These are phyloP conservation scores for Neofusicoccum cordaticola DNA, from an alignment of 2,329 filamentous ascomycete genomes.

Conservation along the genomic window DNA sequence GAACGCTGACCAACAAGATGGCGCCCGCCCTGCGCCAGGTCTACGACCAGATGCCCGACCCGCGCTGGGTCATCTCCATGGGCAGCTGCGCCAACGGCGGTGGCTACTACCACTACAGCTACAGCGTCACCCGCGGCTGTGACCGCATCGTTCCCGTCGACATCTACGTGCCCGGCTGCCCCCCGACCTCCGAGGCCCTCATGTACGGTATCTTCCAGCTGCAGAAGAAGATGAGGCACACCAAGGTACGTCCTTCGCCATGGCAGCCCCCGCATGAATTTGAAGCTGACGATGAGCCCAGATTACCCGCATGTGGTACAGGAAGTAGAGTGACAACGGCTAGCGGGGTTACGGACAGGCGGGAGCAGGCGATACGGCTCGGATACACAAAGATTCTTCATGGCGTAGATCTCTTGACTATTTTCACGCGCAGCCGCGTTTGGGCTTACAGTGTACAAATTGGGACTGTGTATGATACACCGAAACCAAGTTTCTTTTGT, in stretches of 20 bases:
- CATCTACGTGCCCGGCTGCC: slow-evolving; percentile 76
- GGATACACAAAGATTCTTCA: slow-evolving; percentile 4
- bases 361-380: background rate
- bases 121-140: slow-evolving; percentile 73
- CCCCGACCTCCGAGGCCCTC: slow-evolving; percentile 54
- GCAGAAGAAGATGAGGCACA: slow-evolving; percentile 72
- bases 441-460: slow-evolving; percentile 7
- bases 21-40: slow-evolving; percentile 84
- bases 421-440: background rate
- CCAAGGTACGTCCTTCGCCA: slow-evolving; percentile 28
- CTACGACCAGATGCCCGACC: slow-evolving; percentile 95
- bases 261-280: background rate
- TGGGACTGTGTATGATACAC: slow-evolving; percentile 6
- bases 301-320: slow-evolving; percentile 59
- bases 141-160: slow-evolving; percentile 81
- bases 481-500: slow-evolving; percentile 3
- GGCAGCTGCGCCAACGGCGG: slow-evolving; percentile 81
- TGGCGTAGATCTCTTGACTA: slow-evolving; percentile 1
- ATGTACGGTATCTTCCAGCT: slow-evolving; percentile 69
- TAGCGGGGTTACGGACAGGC: background rate
- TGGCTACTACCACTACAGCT: slow-evolving; percentile 85
- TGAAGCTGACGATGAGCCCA: background rate
- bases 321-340: slow-evolving; percentile 40
- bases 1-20: slow-evolving; percentile 96
- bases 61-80: slow-evolving; percentile 84